A percentile compares a stretch with the other conserved stretches of the same genome.
Conservation (phyloP, 495 filamentous ascomycete genomes). For the Daldinia vernicosa region DNA sequence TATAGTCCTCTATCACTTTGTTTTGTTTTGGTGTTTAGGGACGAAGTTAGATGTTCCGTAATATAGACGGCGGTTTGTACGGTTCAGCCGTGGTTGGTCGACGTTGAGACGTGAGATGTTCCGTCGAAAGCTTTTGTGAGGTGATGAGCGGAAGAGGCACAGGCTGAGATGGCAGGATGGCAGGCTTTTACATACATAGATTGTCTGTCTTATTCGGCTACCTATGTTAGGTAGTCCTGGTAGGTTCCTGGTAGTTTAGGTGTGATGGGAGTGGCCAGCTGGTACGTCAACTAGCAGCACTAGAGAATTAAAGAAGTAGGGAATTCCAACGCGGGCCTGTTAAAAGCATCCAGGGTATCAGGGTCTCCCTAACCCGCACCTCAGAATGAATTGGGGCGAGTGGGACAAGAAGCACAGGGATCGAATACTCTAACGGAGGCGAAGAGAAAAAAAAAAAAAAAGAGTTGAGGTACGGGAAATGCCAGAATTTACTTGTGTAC, state of each 20-base stretch:
- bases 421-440: conserved; percentile 38
- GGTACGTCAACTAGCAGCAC: conserved; percentile 45
- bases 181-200: conserved; percentile 40
- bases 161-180: conserved; percentile 25
- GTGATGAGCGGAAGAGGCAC: conserved; percentile 29
- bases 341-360: conserved; percentile 36
- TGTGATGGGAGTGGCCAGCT: conserved; percentile 41
- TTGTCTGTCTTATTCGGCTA: conserved; percentile 18
- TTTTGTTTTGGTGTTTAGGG: conserved; percentile 4
- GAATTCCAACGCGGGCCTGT: conserved; percentile 33
- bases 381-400: conserved; percentile 41
- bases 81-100: conserved; percentile 9
- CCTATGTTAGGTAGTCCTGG: conserved; percentile 7
- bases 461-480: conserved; percentile 31
- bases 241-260: conserved; percentile 26
- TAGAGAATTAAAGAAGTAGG: conserved; percentile 31
- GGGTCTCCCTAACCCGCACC: conserved; percentile 36
- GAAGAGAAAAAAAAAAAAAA: conserved; percentile 24
- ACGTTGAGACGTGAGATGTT: conserved; percentile 36
- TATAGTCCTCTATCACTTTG: conserved; percentile 2
- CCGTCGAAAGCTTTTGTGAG: conserved; percentile 16
- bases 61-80: conserved; percentile 11
- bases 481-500: too few species aligned
- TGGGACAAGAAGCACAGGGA: conserved; percentile 43
- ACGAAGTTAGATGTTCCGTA: not conserved